Evolutionary conservation across 352 stramenopile genomes (phyloP), one percentile per base, ranked within the genome.

Genomic region (Phytophthora boehmeriae): DNA sequence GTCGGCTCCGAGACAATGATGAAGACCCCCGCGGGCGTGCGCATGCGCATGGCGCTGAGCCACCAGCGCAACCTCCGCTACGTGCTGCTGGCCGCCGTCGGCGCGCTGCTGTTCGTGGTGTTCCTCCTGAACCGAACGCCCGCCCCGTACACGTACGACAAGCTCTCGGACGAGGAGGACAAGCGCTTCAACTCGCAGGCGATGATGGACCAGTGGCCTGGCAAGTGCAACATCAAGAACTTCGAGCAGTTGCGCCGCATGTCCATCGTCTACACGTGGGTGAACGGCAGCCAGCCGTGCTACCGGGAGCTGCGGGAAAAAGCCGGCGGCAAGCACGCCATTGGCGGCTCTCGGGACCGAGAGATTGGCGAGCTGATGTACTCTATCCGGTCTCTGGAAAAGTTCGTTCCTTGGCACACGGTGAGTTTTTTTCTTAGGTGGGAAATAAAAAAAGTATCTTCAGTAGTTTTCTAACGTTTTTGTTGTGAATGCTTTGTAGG

Each of bases 221-320:
- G 76, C 44, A 75, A 92, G 59, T 95, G 87, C 71, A 74, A 80
- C 53, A 93, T 95, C 66, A 87, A 90, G 64, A 94, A 95, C 76
- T 93, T 91, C 55, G 84, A 96, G 47, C 59, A 81, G 50, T 54
- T 96, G 44, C 84, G 86, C 4, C 88, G 83, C 66, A 90, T 92
- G 80, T 90, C 83, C 38, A 93, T 96, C 58, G 88, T 96, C 42
- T 96, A 96, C 78, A 96, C 85, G 75, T 96, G 85, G 88, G 86
- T 95, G 19, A 96, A 96, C 60, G 88, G 86, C 55, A 92, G 71
- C 44, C 71, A 90, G 68, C 85, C 80, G n/a, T 96, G 88, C 76
- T 95, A 96, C 78, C 78, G 83, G 25, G 68, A 90, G 17, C 54
- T 66, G 49, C 82, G 88, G 45, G 71, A 88, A 58, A 71, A 86